Evolutionary conservation across 2,329 filamentous ascomycete genomes (phyloP).

Genomic region (Aspergillus sp.): DNA sequence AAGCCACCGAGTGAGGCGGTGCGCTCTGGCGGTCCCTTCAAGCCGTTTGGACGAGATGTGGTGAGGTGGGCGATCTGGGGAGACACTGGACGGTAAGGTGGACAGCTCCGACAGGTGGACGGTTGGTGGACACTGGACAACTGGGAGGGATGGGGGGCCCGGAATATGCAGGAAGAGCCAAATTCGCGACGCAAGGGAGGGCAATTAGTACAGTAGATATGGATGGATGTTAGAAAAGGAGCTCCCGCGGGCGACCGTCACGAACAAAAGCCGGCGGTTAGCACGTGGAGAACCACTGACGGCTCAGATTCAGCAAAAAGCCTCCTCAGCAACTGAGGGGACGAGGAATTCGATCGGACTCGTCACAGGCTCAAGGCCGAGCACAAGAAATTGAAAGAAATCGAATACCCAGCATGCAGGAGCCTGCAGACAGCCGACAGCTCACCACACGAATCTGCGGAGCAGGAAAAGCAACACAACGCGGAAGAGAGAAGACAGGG

Average conservation of each 20-base stretch:
- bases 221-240: conserved; percentile 12
- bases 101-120: conserved; percentile 15
- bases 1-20: conserved; percentile 28
- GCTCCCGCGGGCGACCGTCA: conserved; percentile 20
- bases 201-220: conserved; percentile 4
- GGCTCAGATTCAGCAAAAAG: conserved; percentile 12
- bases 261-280: conserved; percentile 19
- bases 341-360: not conserved
- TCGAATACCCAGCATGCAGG: conserved; percentile 11
- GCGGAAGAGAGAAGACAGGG: conserved; percentile 6
- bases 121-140: conserved; percentile 9
- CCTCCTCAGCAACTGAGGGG: not conserved
- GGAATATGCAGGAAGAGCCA: conserved; percentile 23
- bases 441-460: conserved; percentile 24
- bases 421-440: conserved; percentile 23
- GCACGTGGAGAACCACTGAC: conserved; percentile 26
- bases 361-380: not conserved
- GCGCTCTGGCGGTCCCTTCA: conserved; percentile 21
- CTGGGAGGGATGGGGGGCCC: conserved; percentile 15
- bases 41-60: conserved; percentile 15
- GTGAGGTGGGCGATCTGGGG: conserved; percentile 8
- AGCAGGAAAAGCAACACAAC: conserved; percentile 11
- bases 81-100: conserved; percentile 21
- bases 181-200: conserved; percentile 23
- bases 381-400: conserved; percentile 5